Evolutionary conservation across 2,329 filamentous ascomycete species (phyloP).

Genomic region (Fusarium sp.): DNA sequence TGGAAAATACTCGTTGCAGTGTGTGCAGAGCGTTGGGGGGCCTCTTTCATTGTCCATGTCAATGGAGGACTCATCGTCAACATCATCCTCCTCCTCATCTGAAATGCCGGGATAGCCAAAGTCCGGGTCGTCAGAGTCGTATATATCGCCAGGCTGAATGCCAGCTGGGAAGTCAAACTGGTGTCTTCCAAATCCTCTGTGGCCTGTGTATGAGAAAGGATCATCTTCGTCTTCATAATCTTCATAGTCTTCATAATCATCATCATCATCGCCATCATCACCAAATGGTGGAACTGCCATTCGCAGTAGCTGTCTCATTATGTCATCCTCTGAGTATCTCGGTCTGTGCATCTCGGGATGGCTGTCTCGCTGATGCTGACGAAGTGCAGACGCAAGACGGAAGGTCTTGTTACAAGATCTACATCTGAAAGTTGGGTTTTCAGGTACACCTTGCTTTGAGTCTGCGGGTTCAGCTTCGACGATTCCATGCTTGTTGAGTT

Average conservation of each 20-base stretch:
- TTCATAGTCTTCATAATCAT: not conserved
- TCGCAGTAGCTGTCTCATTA: not conserved
- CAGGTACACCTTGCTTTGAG: not conserved
- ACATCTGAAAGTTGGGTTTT: not conserved
- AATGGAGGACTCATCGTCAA: not conserved
- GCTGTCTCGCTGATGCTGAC: not conserved
- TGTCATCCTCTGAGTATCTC: not conserved
- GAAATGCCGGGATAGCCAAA: not conserved
- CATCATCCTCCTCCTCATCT: not conserved
- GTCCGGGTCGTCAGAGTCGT: not conserved
- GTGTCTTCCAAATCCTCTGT: not conserved
- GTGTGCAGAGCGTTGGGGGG: not conserved
- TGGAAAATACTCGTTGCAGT: not conserved
- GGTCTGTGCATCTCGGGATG: not conserved
- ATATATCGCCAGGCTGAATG: not conserved
- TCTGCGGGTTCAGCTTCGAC: not conserved
- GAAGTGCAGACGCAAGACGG: not conserved
- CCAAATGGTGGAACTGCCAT: not conserved
- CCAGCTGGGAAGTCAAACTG: not conserved
- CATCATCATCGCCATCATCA: not conserved
- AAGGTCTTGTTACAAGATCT: not conserved
- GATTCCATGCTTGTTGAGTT: not conserved
- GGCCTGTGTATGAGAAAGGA: not conserved
- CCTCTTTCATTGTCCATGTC: not conserved
- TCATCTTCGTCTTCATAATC: not conserved